Base-by-base conservation (phyloP, 1,139 yeast species). In the Meyerozyma sp. region DNA sequence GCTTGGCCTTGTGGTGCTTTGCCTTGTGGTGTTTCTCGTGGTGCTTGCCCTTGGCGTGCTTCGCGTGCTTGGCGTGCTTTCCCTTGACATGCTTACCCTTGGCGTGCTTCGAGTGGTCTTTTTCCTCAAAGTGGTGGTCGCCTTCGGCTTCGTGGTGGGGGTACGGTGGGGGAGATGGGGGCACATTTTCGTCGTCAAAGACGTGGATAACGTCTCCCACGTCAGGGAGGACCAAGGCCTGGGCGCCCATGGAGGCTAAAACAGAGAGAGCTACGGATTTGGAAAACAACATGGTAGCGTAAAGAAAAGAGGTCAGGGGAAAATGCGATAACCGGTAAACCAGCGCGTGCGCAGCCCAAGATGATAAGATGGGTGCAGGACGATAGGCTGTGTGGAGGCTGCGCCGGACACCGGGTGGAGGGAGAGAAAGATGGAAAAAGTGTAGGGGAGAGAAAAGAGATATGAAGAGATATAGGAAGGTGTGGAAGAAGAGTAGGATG, bases 201-300 rank as follows among this genome's bases (percentile, higher is more conserved):
- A 72, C 74, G 32, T 72, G 67, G 45, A 79, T 70, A 41, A 73
- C 62, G 50, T 71, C 74, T 23, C 50, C 52, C 42, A 69, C 68
- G 36, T 71, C 56, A 37, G 91, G 94, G 51, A 83, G 78, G 51
- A 83, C 81, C 58, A 85, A 72, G 27, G 84, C 89, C 47, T 79
- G 72, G 42, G 79, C 84, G 46, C 80, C 77, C 51, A 81, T 62
- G 45, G 84, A 73, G 46, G 85, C 78, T 57, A 81, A 63, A 51
- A 77, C 71, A 42, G 82, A 66, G 45, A 75, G 60, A 37, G 79
- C 79, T 48, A 75, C 69, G 41, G 82, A 64, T 51, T 65, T 67
- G 39, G 79, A 62, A 56, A 75, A 68, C 65, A 73, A 70, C 78
- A 73, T 75, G 11, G 18, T 47, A 36, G 20, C 32, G 40, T 26